These are phyloP conservation scores for Aquanectria penicillioides DNA, from an alignment of 2,329 filamentous ascomycete species.

Conservation along the genomic window DNA sequence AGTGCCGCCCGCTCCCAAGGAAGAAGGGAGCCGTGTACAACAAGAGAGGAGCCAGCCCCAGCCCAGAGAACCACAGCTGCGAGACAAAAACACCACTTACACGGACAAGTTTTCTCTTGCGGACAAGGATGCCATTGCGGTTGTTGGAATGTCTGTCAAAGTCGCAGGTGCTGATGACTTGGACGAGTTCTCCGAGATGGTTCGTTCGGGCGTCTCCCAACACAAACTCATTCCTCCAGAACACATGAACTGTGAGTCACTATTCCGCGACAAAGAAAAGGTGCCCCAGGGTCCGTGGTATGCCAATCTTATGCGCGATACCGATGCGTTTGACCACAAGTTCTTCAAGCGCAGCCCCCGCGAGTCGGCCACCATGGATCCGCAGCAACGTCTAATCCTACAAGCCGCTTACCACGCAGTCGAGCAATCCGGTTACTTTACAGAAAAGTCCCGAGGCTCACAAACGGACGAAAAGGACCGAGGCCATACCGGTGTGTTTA, in stretches of 20 bases:
- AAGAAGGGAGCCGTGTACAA: too few relatives aligned
- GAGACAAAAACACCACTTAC: background rate
- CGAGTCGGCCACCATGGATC: background rate
- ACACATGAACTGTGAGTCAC: background rate
- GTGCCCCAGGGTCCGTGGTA: conserved; percentile 2
- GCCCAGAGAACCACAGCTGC: background rate
- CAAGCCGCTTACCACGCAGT: conserved; percentile 12
- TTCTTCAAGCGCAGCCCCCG: conserved; percentile 15
- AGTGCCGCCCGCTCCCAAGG: too few relatives aligned
- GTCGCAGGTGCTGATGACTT: background rate
- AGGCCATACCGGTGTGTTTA: background rate
- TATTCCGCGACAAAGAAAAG: background rate
- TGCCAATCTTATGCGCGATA: conserved; percentile 2
- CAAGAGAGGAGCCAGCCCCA: too few relatives aligned
- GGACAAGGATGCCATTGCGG: background rate
- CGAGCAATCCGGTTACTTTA: conserved; percentile 10
- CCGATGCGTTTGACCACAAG: conserved; percentile 18
- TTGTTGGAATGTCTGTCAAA: background rate
- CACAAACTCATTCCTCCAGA: background rate
- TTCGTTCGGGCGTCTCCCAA: background rate
- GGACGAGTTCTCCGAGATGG: background rate
- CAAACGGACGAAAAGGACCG: background rate
- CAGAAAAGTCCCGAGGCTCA: background rate
- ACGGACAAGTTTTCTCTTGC: background rate
- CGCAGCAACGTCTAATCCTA: background rate